Base-by-base conservation (phyloP, 2,329 filamentous ascomycete species). In the Cordyceps pruinosa region DNA sequence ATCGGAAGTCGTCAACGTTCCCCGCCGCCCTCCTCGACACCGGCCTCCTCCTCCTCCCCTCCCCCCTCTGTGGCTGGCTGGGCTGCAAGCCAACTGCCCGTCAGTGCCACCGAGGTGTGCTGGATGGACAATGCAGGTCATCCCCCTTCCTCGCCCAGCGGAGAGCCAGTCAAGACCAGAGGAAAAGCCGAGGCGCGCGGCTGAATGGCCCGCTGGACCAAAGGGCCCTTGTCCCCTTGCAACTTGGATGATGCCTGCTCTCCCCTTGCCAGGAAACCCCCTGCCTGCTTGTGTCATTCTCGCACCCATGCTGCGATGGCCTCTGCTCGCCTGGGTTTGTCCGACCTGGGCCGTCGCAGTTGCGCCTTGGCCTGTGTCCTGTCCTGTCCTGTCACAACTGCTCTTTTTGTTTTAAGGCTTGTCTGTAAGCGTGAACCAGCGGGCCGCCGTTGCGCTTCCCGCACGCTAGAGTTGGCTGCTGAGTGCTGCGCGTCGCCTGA, bases 391-490 rank as follows among this genome's bases (percentile, higher is more conserved):
- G 39, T 8, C 23, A 5, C 15, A 9, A 23, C n/a, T 1, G 17
- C 13, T 37, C 15, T 26, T 39, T 10, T 5, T 41, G 19, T 37
- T 28, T 28, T 47, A 47, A 26, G 34, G 30, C 46, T 46, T 47
- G 8, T 3, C 32, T 39, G 25, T 39, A 47, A 21, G 42, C 42
- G 34, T 30, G 42, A 55, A 41, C 32, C n/a, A 25, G 52, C 52
- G 52, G 52, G 52, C 52, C 52, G 52, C 52, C 52, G 42, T 47
- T 47, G 30, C 39, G 50, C 39, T 47, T 55, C 52, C 52, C 52
- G 52, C 32, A 47, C 42, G 52, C 52, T 55, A 55, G 5, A 54
- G 10, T 21, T 34, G n/a, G 26, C 45, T 32, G 25, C 48, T 19
- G 12, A 13, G 9, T 9, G 13, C 10, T 7, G 12, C 4, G 19